Percentiles rank a stretch among this genome's conserved stretches.
phyloP scores from a whole-genome alignment of 2,329 filamentous ascomycete species.

The Alternaria viburni region DNA sequence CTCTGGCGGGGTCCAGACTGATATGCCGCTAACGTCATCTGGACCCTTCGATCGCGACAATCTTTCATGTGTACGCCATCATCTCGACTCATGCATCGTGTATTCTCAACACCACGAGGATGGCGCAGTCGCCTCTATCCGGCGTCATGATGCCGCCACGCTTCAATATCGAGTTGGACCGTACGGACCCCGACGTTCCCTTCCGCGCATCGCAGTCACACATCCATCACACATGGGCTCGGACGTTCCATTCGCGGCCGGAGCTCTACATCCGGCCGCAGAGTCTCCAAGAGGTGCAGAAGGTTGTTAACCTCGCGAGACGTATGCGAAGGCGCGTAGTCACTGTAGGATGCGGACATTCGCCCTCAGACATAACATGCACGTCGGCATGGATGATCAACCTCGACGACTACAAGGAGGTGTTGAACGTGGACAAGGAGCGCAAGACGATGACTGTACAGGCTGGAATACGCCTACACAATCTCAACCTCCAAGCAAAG shows the following conservation, averaged over 20 bases:
- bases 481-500: conserved; percentile 76
- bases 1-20: not conserved
- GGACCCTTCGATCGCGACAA: conserved; percentile 8
- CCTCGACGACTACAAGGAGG: conserved; percentile 78
- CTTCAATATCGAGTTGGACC: conserved; percentile 62
- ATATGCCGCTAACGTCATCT: conserved; percentile 7
- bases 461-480: conserved; percentile 83
- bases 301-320: conserved; percentile 79
- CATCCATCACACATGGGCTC: conserved; percentile 90
- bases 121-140: conserved; percentile 32
- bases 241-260: conserved; percentile 86
- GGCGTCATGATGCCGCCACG: conserved; percentile 43
- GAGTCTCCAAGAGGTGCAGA: conserved; percentile 80
- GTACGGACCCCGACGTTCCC: conserved; percentile 67
- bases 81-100: conserved; percentile 6
- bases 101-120: conserved; percentile 16
- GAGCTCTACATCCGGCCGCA: conserved; percentile 90
- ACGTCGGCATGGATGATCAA: conserved; percentile 95
- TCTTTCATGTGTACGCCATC: not conserved
- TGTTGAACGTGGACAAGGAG: conserved; percentile 72
- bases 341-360: conserved; percentile 89
- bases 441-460: conserved; percentile 76
- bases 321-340: conserved; percentile 81
- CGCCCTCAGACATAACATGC: conserved; percentile 88
- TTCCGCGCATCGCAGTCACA: conserved; percentile 78